Evolutionary conservation across 2,329 filamentous ascomycete species (phyloP).

Genomic region (Alternaria postmessia): DNA sequence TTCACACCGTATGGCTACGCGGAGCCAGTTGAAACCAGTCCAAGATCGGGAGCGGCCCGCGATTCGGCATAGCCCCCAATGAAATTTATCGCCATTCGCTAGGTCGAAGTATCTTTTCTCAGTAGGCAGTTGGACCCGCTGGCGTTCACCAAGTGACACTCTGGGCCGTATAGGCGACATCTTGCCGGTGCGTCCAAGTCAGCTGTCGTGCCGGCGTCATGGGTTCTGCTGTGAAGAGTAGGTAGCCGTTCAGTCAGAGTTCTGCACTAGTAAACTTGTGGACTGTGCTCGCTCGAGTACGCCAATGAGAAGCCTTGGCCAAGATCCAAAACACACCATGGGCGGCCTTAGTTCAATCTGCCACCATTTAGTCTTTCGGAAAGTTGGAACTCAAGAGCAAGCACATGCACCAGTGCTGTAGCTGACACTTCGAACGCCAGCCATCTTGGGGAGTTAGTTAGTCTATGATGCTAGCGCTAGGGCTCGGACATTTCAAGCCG

Average conservation of each 20-base stretch:
- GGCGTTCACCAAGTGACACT: not conserved
- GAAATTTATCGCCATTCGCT: not conserved
- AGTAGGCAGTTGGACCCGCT: not conserved
- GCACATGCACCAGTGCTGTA: not conserved
- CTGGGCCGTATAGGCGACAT: not conserved
- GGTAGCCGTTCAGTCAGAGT: constrained; percentile 12
- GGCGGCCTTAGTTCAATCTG: not conserved
- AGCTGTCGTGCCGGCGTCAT: constrained; percentile 13
- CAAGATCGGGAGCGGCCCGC: constrained; percentile 18
- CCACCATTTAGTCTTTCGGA: constrained; percentile 1
- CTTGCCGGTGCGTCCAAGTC: constrained; percentile 2
- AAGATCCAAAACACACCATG: constrained; percentile 3
- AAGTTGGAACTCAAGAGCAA: not conserved
- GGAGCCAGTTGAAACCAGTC: constrained; percentile 11
- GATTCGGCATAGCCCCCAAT: constrained; percentile 19
- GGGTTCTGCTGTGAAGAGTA: constrained; percentile 7
- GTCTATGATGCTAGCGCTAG: not conserved
- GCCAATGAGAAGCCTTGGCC: constrained; percentile 4
- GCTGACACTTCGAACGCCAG: not conserved
- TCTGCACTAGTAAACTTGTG: constrained; percentile 16
- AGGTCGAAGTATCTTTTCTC: constrained; percentile 1
- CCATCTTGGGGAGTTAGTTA: not conserved
- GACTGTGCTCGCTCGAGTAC: constrained; percentile 9
- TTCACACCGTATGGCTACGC: constrained; percentile 16
- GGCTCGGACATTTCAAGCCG: not conserved